Conservation (phyloP, 495 filamentous ascomycete genomes). For the Xylaria grammica region DNA sequence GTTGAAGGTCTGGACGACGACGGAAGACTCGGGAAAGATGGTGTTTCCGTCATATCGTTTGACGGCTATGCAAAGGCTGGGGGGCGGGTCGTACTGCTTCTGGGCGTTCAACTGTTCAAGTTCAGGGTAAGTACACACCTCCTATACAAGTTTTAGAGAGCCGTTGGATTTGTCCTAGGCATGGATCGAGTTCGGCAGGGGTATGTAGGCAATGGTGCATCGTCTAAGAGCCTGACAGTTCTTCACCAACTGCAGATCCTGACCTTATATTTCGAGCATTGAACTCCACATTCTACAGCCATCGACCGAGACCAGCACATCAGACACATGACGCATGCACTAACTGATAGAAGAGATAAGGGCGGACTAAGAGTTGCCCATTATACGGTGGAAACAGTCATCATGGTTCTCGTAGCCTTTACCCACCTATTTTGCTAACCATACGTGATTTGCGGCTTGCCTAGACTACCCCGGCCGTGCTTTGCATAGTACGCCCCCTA, state of each 20-base stretch:
- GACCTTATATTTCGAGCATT: background rate
- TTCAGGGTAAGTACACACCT: background rate
- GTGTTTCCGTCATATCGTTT: conserved; percentile 7
- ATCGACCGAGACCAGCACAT: background rate
- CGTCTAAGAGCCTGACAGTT: background rate
- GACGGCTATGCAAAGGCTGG: background rate
- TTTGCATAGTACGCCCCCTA: background rate
- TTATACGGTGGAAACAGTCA: conserved; percentile 15
- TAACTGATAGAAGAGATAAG: background rate
- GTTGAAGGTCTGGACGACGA: conserved; percentile 18
- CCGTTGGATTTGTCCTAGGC: background rate
- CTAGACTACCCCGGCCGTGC: background rate
- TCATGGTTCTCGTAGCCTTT: background rate
- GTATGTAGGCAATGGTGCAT: background rate
- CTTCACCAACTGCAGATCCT: background rate
- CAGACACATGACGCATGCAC: background rate
- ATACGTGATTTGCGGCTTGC: background rate
- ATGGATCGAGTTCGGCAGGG: background rate
- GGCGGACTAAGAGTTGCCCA: background rate
- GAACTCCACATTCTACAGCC: background rate
- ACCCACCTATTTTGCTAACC: background rate
- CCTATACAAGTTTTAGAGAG: background rate
- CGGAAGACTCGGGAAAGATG: conserved; percentile 14
- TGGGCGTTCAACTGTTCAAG: background rate
- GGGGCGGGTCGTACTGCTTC: conserved; percentile 1